Conservation (phyloP, 2,329 filamentous ascomycete genomes). For the Arthrobotrys pseudoclavata region DNA sequence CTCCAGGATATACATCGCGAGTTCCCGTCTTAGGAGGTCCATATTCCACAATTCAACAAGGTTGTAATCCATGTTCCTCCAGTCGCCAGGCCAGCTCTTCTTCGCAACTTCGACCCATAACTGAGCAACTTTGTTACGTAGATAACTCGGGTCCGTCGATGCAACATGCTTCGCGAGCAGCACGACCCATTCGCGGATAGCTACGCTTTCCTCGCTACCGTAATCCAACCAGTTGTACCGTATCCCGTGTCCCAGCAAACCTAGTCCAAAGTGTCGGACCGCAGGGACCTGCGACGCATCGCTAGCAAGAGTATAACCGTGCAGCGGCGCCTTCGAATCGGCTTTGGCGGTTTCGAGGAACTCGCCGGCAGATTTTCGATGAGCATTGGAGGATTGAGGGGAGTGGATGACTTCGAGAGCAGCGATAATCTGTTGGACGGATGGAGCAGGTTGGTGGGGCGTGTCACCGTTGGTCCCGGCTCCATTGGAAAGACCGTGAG, state of each 20-base stretch:
- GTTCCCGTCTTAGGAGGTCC: slow-evolving; percentile 78
- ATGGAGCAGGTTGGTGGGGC: slow-evolving; percentile 24
- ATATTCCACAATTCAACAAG: slow-evolving; percentile 82
- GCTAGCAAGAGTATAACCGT: slow-evolving; percentile 85
- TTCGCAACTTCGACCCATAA: slow-evolving; percentile 96
- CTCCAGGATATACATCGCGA: slow-evolving; percentile 90
- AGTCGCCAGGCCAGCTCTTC: slow-evolving; percentile 89
- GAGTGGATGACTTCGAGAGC: slow-evolving; percentile 91
- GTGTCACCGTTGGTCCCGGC: slow-evolving; percentile 43
- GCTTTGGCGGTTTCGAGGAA: slow-evolving; percentile 90
- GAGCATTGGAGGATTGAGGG: slow-evolving; percentile 82
- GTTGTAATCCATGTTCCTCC: slow-evolving; percentile 92
- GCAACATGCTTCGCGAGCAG: slow-evolving; percentile 80
- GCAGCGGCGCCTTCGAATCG: slow-evolving; percentile 81
- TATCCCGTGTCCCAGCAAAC: slow-evolving; percentile 89
- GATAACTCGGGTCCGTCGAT: slow-evolving; percentile 80
- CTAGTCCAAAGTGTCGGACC: slow-evolving; percentile 93
- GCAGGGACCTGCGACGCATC: slow-evolving; percentile 81
- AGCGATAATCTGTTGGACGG: slow-evolving; percentile 78
- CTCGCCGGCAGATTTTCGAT: slow-evolving; percentile 83
- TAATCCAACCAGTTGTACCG: slow-evolving; percentile 86
- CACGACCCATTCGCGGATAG: slow-evolving; percentile 81
- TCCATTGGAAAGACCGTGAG: slow-evolving; percentile 20
- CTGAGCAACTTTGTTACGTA: slow-evolving; percentile 93
- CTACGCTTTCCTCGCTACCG: slow-evolving; percentile 75